Evolutionary conservation across 1,284 basidiomycete species (phyloP).

Genomic region (Trichosporon sp.): DNA sequence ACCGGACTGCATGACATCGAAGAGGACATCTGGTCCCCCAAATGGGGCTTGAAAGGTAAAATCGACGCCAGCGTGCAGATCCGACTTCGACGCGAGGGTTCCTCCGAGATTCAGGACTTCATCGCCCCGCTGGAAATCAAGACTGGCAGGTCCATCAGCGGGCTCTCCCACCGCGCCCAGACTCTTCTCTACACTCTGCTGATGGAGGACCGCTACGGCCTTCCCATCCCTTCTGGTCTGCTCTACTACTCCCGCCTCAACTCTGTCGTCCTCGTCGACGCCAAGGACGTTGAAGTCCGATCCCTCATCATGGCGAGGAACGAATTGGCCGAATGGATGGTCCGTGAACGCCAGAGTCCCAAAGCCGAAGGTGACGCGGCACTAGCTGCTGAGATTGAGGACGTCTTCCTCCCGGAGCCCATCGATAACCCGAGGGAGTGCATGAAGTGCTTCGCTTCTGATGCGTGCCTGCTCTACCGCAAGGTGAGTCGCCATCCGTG

Average conservation of each 20-base stretch:
- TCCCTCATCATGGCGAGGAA: conserved; percentile 82
- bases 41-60: conserved; percentile 93
- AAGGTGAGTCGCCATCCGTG: conserved; percentile 62
- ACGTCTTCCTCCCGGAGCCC: conserved; percentile 75
- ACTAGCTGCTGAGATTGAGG: conserved; percentile 33
- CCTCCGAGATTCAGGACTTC: conserved; percentile 36
- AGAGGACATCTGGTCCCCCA: conserved; percentile 96
- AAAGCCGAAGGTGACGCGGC: conserved; percentile 16
- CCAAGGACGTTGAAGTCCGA: conserved; percentile 77
- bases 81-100: conserved; percentile 58
- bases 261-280: conserved; percentile 78
- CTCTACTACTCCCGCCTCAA: conserved; percentile 93
- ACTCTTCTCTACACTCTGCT: conserved; percentile 96
- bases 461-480: conserved; percentile 92
- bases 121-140: conserved; percentile 86
- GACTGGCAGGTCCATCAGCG: conserved; percentile 75
- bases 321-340: conserved; percentile 76
- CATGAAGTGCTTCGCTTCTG: conserved; percentile 76
- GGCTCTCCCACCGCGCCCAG: conserved; percentile 93
- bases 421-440: conserved; percentile 82
- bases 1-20: conserved; percentile 79
- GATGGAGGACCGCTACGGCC: conserved; percentile 80
- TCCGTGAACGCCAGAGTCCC: conserved; percentile 21
- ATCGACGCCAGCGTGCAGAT: conserved; percentile 86
- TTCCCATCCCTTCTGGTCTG: conserved; percentile 66